Conservation (phyloP, 768 basidiomycete genomes). For the Termitomyces sp. region DNA sequence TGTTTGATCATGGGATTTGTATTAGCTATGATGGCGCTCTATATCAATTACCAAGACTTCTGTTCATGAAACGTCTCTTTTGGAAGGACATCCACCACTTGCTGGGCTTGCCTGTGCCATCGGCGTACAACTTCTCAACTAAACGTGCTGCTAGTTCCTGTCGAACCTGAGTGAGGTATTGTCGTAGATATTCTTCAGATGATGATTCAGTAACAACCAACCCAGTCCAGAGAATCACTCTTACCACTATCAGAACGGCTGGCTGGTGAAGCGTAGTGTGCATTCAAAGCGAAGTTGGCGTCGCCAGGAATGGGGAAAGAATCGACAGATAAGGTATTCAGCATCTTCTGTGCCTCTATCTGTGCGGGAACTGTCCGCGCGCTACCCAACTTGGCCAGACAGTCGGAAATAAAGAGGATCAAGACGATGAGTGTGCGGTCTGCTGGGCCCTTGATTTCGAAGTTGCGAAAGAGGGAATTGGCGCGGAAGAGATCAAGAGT, state of each 20-base stretch:
- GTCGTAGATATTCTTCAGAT: constrained; percentile 75
- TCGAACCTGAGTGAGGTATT: constrained; percentile 89
- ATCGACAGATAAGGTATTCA: constrained; percentile 93
- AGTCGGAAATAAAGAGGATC: constrained; percentile 97
- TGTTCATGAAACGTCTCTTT: constrained; percentile 95
- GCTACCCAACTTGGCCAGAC: constrained; percentile 84
- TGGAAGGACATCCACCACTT: constrained; percentile 99
- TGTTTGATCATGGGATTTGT: constrained; percentile 9
- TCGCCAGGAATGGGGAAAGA: constrained; percentile 94
- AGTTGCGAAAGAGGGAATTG: constrained; percentile 98
- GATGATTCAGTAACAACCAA: constrained; percentile 9
- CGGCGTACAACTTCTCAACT: constrained; percentile 86
- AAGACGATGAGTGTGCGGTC: constrained; percentile 95
- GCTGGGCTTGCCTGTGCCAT: constrained; percentile 91
- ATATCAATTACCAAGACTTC: constrained; percentile 69
- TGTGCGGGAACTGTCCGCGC: constrained; percentile 66
- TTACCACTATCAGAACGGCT: constrained; percentile 80
- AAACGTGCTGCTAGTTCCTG: constrained; percentile 89
- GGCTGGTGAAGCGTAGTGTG: constrained; percentile 81
- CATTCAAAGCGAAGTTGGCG: constrained; percentile 89
- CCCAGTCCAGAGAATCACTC: constrained; percentile 8
- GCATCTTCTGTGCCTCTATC: constrained; percentile 81
- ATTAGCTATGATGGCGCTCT: constrained; percentile 16
- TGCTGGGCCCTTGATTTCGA: constrained; percentile 98
- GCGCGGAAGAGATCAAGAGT: constrained; percentile 95